These are phyloP conservation scores for Breviolum minutum DNA, from an alignment of 73 alveolate species.

Conservation along the genomic window DNA sequence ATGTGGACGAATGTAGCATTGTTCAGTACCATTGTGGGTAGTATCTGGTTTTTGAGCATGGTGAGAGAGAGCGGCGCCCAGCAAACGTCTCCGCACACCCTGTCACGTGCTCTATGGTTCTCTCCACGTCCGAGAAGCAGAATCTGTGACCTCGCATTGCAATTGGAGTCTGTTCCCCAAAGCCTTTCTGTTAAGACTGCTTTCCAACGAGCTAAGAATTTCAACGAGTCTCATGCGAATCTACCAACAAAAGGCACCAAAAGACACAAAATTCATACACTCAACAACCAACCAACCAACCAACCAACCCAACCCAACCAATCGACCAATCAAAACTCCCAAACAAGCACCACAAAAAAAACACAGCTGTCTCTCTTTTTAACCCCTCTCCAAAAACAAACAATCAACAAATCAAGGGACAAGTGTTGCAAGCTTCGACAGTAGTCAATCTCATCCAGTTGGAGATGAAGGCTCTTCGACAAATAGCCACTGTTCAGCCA, in stretches of 20 bases:
- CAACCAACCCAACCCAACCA: background rate
- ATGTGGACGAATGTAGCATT: no score
- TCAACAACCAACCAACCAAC: background rate
- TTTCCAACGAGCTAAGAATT: no score
- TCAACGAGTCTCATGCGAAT: no score
- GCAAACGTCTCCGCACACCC: no score
- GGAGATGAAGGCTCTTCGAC: slow-evolving; percentile 10
- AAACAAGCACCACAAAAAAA: no score
- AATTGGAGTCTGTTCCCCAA: no score
- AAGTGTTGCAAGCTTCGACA: slow-evolving; percentile 21
- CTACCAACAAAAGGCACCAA: background rate
- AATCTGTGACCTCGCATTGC: background rate
- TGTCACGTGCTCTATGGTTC: background rate
- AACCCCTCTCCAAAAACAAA: background rate
- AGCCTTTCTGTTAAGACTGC: no score
- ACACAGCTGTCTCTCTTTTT: no score
- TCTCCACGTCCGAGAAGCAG: background rate
- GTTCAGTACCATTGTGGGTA: no score
- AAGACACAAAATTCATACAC: background rate
- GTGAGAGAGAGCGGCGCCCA: no score
- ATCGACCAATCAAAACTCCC: background rate
- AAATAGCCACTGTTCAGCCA: slow-evolving; percentile 80
- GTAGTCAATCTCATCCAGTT: slow-evolving; percentile 35
- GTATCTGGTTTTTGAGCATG: no score
- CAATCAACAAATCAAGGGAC: background rate